Evolutionary conservation across 345 rosid species (phyloP).

Genomic region (Rhodamnia rubescens): DNA sequence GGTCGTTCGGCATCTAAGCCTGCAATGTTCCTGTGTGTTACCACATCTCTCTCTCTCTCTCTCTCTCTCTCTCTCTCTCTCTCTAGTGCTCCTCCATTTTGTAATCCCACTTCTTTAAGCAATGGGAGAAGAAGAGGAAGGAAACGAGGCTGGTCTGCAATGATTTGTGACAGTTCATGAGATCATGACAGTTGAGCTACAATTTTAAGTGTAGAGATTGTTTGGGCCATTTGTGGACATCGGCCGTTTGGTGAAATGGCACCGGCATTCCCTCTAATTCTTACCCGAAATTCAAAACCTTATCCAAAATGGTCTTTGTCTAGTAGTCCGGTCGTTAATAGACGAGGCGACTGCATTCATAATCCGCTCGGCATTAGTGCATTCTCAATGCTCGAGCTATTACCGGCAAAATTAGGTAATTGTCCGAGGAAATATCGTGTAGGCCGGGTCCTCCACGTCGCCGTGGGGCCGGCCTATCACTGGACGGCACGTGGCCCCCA

Average conservation of each 20-base stretch:
- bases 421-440: not conserved
- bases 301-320: too few relatives aligned
- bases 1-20: not conserved
- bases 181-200: not conserved
- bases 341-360: not conserved
- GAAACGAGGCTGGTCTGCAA: not conserved
- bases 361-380: not conserved
- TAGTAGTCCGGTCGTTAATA: not conserved
- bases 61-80: not conserved
- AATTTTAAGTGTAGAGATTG: not conserved
- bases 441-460: too few relatives aligned
- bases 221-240: not conserved
- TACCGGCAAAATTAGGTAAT: not conserved
- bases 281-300: not conserved
- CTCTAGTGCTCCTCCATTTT: not conserved
- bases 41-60: not conserved
- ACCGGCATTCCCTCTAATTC: not conserved
- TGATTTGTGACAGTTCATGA: not conserved
- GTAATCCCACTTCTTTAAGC: not conserved
- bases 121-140: not conserved
- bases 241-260: not conserved
- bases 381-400: not conserved
- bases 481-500: too few relatives aligned
- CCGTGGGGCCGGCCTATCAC: too few relatives aligned
- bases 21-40: not conserved